Evolutionary conservation across 2,329 filamentous ascomycete genomes (phyloP).

Genomic region (Sarocladium oryzae): DNA sequence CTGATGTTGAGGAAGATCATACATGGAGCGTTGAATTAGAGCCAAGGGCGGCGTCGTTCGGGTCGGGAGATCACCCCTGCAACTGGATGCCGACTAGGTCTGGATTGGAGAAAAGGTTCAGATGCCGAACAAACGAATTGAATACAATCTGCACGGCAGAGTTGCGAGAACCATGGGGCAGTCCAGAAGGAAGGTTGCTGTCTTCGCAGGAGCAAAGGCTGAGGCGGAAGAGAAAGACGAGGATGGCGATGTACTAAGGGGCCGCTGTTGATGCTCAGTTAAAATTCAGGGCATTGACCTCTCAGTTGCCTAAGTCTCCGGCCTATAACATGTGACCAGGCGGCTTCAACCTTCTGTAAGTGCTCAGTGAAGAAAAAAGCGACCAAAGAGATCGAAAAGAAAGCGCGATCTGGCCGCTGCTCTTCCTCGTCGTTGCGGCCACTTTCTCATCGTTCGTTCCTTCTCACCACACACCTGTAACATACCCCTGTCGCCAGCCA

Average conservation of each 20-base stretch:
- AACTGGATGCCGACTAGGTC: constrained; percentile 1
- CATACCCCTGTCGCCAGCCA: constrained; percentile 3
- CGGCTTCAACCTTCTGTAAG: too few relatives aligned
- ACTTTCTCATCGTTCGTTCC: constrained; percentile 5
- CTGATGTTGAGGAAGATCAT: constrained; percentile 9
- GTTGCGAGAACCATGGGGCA: background rate
- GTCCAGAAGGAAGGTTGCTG: background rate
- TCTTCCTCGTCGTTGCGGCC: background rate
- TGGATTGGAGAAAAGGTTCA: background rate
- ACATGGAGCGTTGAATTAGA: constrained; percentile 1
- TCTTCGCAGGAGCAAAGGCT: too few relatives aligned
- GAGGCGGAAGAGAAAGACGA: background rate
- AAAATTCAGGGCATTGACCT: background rate
- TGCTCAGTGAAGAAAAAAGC: too few relatives aligned
- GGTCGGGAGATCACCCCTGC: constrained; percentile 1
- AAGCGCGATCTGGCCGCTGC: background rate
- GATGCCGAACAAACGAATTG: constrained; percentile 2
- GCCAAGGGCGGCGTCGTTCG: background rate
- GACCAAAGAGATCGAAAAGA: background rate
- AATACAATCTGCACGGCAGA: background rate
- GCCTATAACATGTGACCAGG: background rate
- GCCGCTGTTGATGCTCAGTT: background rate
- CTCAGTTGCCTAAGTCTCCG: background rate
- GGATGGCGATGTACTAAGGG: background rate
- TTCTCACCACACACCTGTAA: constrained; percentile 6